Evolutionary conservation across 2,329 filamentous ascomycete genomes (phyloP).

Genomic region (Basipetospora chlamydospora): DNA sequence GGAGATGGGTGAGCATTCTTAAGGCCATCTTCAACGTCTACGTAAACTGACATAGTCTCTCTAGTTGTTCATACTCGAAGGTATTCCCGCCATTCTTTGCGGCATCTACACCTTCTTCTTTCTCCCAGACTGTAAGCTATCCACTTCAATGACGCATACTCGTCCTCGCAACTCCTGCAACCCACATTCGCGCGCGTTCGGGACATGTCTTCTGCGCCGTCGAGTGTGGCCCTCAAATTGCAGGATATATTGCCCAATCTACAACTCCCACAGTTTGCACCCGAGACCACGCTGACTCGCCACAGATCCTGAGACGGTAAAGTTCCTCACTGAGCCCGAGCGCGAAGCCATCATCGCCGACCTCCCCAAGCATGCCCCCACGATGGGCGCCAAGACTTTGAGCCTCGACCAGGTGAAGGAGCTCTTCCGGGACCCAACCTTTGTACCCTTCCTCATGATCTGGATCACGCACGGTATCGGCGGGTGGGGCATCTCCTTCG

Average conservation of each 20-base stretch:
- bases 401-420: slow-evolving; percentile 10
- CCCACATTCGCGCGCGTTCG: too few relatives aligned
- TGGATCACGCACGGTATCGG: slow-evolving; percentile 16
- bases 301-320: slow-evolving; percentile 12
- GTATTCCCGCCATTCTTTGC: slow-evolving; percentile 12
- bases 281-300: background rate
- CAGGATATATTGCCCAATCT: too few relatives aligned
- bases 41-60: background rate
- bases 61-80: slow-evolving; percentile 15
- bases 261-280: background rate
- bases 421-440: slow-evolving; percentile 11
- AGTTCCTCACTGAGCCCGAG: slow-evolving; percentile 11
- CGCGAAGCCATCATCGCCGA: slow-evolving; percentile 10
- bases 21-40: background rate
- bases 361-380: slow-evolving; percentile 12
- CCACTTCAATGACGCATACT: too few relatives aligned
- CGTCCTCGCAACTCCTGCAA: too few relatives aligned
- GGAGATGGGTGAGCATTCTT: slow-evolving; percentile 12
- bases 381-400: slow-evolving; percentile 11
- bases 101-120: slow-evolving; percentile 12
- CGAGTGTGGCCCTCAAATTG: too few relatives aligned
- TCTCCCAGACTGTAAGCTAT: slow-evolving; percentile 12
- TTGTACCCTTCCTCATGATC: slow-evolving; percentile 13
- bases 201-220: too few relatives aligned
- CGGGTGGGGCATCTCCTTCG: slow-evolving; percentile 15